A percentile compares a stretch with the other conserved stretches of the same genome.
Conservation (phyloP, 148 eudicot species). For the Chenopodium berlandieri region DNA sequence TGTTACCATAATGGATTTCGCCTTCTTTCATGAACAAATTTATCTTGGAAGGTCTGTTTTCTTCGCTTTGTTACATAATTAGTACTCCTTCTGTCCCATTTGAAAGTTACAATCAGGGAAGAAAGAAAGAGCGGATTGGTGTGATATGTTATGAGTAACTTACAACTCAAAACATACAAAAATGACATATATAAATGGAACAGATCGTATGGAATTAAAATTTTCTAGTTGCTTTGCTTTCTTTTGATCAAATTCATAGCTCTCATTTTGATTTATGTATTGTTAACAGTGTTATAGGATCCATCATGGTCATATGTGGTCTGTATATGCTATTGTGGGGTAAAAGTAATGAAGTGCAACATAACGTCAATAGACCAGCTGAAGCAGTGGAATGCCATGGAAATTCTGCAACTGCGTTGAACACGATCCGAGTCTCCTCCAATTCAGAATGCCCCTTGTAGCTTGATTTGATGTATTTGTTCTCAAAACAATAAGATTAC, state of each 20-base stretch:
- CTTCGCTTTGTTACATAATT: not conserved
- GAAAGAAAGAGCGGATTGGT: no score
- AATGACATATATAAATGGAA: not conserved
- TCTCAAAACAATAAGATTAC: not conserved
- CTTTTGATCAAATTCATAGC: not conserved
- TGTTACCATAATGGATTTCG: constrained; percentile 42
- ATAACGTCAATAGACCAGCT: constrained; percentile 16
- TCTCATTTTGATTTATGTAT: not conserved
- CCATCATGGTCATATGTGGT: constrained; percentile 44
- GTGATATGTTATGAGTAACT: no score
- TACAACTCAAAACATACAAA: not conserved
- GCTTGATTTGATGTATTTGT: not conserved
- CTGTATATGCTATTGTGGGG: constrained; percentile 64
- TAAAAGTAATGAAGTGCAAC: constrained; percentile 25
- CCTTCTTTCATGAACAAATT: constrained; percentile 54
- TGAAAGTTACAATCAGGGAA: not conserved
- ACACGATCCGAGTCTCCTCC: constrained; percentile 7
- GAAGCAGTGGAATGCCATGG: constrained; percentile 22
- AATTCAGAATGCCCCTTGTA: constrained; percentile 2
- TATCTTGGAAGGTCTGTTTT: constrained; percentile 57
- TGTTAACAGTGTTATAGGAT: constrained; percentile 53
- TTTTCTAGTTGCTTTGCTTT: not conserved
- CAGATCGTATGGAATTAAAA: not conserved
- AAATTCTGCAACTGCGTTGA: constrained; percentile 1
- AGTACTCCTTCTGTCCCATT: not conserved